Conservation (phyloP, 2,329 filamentous ascomycete genomes). For the Penicillium sp. region DNA sequence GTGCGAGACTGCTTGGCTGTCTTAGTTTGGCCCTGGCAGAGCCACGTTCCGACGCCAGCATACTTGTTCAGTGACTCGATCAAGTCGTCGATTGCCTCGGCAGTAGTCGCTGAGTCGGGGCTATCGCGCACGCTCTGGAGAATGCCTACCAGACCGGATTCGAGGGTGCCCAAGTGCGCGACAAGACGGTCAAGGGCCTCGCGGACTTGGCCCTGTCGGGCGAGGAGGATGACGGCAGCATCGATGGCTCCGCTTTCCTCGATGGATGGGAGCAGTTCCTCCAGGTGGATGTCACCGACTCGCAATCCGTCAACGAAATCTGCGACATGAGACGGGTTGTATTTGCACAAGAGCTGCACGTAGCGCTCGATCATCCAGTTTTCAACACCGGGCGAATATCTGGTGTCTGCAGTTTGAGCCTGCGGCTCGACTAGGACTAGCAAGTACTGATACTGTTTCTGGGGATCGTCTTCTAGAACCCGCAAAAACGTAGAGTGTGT, state of each 20-base stretch:
- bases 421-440: slow-evolving; percentile 63
- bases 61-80: slow-evolving; percentile 78
- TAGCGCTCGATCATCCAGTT: slow-evolving; percentile 69
- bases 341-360: slow-evolving; percentile 81
- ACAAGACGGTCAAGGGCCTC: slow-evolving; percentile 77
- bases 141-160: slow-evolving; percentile 67
- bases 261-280: slow-evolving; percentile 73
- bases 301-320: slow-evolving; percentile 72
- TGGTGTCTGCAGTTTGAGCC: slow-evolving; percentile 30
- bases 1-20: slow-evolving; percentile 36
- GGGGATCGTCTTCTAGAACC: slow-evolving; percentile 52
- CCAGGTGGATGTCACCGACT: slow-evolving; percentile 67
- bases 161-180: slow-evolving; percentile 69
- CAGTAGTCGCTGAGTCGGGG: slow-evolving; percentile 49
- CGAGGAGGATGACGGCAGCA: slow-evolving; percentile 83
- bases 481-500: slow-evolving; percentile 60
- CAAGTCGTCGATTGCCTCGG: slow-evolving; percentile 62
- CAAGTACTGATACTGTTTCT: slow-evolving; percentile 68
- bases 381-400: slow-evolving; percentile 32
- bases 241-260: slow-evolving; percentile 85
- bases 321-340: slow-evolving; percentile 71
- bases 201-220: slow-evolving; percentile 71
- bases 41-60: slow-evolving; percentile 84
- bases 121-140: slow-evolving; percentile 54
- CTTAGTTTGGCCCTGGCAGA: slow-evolving; percentile 78